Evolutionary conservation across 139 green algal species (phyloP).

Genomic region (Choricystis sp.): DNA sequence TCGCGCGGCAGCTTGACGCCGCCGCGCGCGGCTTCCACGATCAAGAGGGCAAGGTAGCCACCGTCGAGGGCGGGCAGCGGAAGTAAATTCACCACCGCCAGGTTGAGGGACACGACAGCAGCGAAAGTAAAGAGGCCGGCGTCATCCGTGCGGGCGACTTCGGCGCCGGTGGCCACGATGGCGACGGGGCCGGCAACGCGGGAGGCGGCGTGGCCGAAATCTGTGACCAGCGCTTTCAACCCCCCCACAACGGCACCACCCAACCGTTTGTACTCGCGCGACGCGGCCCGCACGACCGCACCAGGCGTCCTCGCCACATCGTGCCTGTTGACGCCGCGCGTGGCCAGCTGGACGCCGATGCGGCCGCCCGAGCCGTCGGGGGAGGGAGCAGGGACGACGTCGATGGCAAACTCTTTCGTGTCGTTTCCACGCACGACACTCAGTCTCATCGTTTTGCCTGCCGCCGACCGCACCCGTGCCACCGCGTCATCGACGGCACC

Average conservation of each 20-base stretch:
- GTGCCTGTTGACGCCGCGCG: slow-evolving; percentile 45
- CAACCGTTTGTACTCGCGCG: slow-evolving; percentile 4
- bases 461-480: background rate
- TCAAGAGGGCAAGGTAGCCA: slow-evolving; percentile 75
- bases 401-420: too few species aligned
- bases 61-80: slow-evolving; percentile 84
- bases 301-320: background rate
- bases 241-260: slow-evolving; percentile 3
- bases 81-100: slow-evolving; percentile 89
- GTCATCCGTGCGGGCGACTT: slow-evolving; percentile 61
- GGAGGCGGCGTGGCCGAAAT: slow-evolving; percentile 37
- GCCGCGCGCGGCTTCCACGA: slow-evolving; percentile 63
- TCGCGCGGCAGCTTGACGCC: slow-evolving; percentile 64
- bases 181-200: slow-evolving; percentile 78
- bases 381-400: too few species aligned
- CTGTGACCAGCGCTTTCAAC: slow-evolving; percentile 35
- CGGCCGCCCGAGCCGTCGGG: slow-evolving; percentile 59
- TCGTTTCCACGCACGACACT: background rate
- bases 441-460: background rate
- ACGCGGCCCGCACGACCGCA: slow-evolving; percentile 2
- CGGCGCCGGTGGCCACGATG: slow-evolving; percentile 77
- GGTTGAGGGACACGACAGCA: slow-evolving; percentile 95
- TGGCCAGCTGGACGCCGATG: slow-evolving; percentile 73
- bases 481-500: background rate
- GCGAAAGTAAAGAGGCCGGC: slow-evolving; percentile 78